These are phyloP conservation scores for Fusarium mangiferae DNA, from an alignment of 2,329 filamentous ascomycete species.

Conservation along the genomic window DNA sequence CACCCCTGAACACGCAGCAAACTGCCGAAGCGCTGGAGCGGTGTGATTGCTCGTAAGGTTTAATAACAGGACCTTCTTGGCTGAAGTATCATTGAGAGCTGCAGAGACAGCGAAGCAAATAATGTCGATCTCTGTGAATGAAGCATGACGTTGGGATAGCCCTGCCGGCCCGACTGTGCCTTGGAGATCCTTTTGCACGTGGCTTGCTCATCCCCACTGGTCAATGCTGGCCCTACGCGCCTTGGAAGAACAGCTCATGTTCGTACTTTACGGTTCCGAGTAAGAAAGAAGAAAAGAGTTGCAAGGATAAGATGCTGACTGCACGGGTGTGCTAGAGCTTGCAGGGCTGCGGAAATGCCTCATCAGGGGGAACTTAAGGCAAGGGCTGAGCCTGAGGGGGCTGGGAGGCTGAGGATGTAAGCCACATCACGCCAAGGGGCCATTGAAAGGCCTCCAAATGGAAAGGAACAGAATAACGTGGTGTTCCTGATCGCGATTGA, in stretches of 20 bases:
- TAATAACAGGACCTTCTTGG: background rate
- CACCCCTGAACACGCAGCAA: background rate
- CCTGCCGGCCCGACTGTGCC: conserved; percentile 21
- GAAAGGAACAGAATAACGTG: background rate
- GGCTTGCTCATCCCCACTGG: conserved; percentile 12
- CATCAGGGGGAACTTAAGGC: background rate
- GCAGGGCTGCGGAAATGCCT: conserved; percentile 13
- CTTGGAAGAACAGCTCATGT: background rate
- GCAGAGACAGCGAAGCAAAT: conserved; percentile 26
- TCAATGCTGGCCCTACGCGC: background rate
- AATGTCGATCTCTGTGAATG: background rate
- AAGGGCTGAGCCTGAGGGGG: conserved; percentile 19
- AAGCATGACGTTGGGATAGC: conserved; percentile 22
- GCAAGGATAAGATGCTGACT: background rate
- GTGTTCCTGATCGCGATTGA: background rate
- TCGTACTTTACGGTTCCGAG: conserved; percentile 2
- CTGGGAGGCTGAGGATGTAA: conserved; percentile 12
- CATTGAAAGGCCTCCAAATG: background rate
- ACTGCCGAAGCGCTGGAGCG: conserved; percentile 14
- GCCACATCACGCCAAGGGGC: conserved; percentile 1
- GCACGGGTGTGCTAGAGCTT: conserved; percentile 1
- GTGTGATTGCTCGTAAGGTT: conserved; percentile 15
- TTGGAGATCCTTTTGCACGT: conserved; percentile 29
- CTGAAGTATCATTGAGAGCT: background rate
- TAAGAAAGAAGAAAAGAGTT: background rate